Conservation (phyloP, 345 rosid species). For the Zanthoxylum bungeanum region DNA sequence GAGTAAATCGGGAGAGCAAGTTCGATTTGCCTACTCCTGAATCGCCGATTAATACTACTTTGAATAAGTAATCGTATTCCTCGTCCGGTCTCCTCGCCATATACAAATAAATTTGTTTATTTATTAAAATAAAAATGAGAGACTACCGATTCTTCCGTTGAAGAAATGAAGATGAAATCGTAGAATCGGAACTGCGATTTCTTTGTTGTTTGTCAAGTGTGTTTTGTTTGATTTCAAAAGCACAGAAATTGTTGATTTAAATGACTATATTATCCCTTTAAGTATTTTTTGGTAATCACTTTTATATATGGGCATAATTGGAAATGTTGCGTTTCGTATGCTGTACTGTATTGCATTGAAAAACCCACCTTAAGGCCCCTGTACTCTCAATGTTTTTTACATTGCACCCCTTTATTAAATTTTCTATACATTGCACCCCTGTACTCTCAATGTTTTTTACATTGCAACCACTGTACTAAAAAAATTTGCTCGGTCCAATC, state of each 20-base stretch:
- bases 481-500: no score
- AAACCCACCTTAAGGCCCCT: no score
- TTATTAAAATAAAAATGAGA: background rate
- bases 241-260: background rate
- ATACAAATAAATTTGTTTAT: no score
- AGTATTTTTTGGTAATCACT: background rate
- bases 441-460: no score
- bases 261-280: background rate
- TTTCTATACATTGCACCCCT: no score
- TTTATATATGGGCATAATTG: background rate
- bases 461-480: no score
- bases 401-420: no score
- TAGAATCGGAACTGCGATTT: background rate
- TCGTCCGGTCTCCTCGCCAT: conserved; percentile 93
- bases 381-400: no score
- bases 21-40: conserved; percentile 95
- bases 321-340: no score
- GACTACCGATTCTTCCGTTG: background rate
- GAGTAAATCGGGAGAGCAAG: conserved; percentile 93
- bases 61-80: conserved; percentile 91
- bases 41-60: conserved; percentile 89
- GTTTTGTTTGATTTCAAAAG: background rate
- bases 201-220: background rate
- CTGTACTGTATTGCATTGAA: no score
- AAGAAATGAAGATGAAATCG: background rate